Evolutionary conservation across 2,329 filamentous ascomycete species (phyloP).

Genomic region (Xylariaceae sp.): DNA sequence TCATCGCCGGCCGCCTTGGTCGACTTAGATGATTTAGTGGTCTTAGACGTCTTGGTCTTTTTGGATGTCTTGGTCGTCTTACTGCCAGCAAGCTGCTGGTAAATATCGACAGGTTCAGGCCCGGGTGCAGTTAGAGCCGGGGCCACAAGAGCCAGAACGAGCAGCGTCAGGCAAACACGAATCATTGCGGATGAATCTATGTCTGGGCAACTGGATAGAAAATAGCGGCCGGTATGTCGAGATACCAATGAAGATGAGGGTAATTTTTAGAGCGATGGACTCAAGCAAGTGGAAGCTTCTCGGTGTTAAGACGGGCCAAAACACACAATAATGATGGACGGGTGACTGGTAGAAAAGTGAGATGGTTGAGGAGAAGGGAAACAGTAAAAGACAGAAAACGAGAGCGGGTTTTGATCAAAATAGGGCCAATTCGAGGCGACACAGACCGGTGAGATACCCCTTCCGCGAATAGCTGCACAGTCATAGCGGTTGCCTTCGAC

Average conservation of each 20-base stretch:
- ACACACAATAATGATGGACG: not conserved
- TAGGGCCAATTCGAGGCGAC: not conserved
- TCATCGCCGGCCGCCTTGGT: not conserved
- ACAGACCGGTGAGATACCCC: not conserved
- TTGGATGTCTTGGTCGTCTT: not conserved
- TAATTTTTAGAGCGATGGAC: not conserved
- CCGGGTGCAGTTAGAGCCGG: constrained; percentile 7
- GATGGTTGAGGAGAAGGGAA: constrained; percentile 1
- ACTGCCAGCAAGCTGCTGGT: not conserved
- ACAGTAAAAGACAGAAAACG: not conserved
- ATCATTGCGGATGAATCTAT: constrained; percentile 4
- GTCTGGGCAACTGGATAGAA: not conserved
- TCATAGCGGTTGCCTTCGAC: not conserved
- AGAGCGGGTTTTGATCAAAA: not conserved
- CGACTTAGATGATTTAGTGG: not conserved
- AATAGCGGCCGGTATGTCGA: not conserved
- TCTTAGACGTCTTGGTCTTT: not conserved
- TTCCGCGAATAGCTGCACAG: not conserved
- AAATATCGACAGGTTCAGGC: not conserved
- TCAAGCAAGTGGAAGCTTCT: not conserved
- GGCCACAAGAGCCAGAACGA: constrained; percentile 4
- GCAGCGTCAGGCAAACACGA: not conserved
- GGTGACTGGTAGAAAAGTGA: not conserved
- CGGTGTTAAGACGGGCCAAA: constrained; percentile 1
- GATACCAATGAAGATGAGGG: not conserved